Evolutionary conservation across 2,329 filamentous ascomycete genomes (phyloP).

Genomic region (Penicillium verrucosum): DNA sequence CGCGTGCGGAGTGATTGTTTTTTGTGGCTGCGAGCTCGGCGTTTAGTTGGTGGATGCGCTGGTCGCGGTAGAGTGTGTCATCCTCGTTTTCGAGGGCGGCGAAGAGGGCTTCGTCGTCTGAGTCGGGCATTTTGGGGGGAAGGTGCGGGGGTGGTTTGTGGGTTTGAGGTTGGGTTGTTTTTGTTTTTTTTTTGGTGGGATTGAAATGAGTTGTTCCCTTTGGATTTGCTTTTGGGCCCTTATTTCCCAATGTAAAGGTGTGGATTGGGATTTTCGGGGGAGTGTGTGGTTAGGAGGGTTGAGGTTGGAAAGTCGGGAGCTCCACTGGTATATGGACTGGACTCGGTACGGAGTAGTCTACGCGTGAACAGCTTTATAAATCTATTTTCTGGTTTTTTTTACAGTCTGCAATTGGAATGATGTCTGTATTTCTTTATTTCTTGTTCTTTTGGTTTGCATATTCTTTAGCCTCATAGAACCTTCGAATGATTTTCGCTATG

Average conservation of each 20-base stretch:
- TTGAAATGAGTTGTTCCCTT: background rate
- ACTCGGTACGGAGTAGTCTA: background rate
- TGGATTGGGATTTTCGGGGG: background rate
- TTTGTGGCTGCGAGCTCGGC: slow-evolving; percentile 53
- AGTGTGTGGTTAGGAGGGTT: slow-evolving; percentile 7
- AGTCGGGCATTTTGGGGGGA: slow-evolving; percentile 39
- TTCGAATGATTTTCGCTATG: background rate
- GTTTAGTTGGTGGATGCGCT: slow-evolving; percentile 59
- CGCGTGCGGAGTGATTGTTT: slow-evolving; percentile 32
- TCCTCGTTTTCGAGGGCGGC: slow-evolving; percentile 54
- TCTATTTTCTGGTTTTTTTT: background rate
- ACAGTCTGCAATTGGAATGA: background rate
- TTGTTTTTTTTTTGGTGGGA: background rate
- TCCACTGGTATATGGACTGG: slow-evolving; percentile 7
- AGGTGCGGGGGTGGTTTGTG: slow-evolving; percentile 3
- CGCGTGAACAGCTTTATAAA: background rate
- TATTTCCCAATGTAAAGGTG: background rate
- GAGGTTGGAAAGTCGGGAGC: slow-evolving; percentile 1
- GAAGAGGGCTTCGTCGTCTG: slow-evolving; percentile 60
- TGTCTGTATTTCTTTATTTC: background rate
- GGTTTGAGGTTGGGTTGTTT: background rate
- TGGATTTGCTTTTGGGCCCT: background rate
- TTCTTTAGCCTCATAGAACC: background rate
- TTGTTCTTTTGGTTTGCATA: background rate
- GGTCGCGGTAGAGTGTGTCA: slow-evolving; percentile 54